Percentiles rank a stretch among this genome's conserved stretches.
Conservation (phyloP, 768 basidiomycete genomes). For the Tephrocybe rancida region DNA sequence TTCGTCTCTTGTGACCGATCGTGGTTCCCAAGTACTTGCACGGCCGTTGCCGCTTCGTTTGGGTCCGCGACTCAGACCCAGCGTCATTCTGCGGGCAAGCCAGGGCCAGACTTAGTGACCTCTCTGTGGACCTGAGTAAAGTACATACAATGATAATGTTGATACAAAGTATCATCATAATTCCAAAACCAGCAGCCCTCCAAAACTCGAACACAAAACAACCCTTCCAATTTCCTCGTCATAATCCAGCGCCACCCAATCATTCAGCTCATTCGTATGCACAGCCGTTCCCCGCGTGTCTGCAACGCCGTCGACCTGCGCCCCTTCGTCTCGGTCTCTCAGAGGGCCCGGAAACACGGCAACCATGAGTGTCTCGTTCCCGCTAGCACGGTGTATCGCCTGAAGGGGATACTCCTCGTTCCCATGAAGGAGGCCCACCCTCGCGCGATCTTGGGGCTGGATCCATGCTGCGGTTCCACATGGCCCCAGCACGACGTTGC, state of each 20-base stretch:
- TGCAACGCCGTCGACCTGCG: neutral
- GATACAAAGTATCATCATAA: constrained; percentile 19
- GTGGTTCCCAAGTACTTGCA: neutral
- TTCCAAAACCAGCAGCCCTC: constrained; percentile 44
- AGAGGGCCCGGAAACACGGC: constrained; percentile 55
- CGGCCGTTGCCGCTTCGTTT: neutral
- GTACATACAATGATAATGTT: neutral
- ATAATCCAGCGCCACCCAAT: constrained; percentile 65
- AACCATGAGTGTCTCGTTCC: constrained; percentile 40
- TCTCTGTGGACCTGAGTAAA: no score
- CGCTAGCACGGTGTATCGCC: constrained; percentile 9
- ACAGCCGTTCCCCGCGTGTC: constrained; percentile 26
- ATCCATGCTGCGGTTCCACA: constrained; percentile 67
- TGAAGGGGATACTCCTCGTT: constrained; percentile 23
- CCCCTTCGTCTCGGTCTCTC: neutral
- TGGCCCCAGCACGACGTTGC: constrained; percentile 52
- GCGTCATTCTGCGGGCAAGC: neutral
- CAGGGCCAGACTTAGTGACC: neutral
- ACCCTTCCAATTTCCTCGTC: constrained; percentile 58
- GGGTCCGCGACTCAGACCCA: neutral
- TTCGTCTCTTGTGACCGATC: neutral
- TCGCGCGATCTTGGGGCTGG: constrained; percentile 50
- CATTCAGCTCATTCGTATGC: constrained; percentile 32
- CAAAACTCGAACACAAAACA: constrained; percentile 52
- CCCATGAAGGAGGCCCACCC: constrained; percentile 33